phyloP scores from a whole-genome alignment of 192 early-diverging fungal genomes.

The Backusella morwellensis region DNA sequence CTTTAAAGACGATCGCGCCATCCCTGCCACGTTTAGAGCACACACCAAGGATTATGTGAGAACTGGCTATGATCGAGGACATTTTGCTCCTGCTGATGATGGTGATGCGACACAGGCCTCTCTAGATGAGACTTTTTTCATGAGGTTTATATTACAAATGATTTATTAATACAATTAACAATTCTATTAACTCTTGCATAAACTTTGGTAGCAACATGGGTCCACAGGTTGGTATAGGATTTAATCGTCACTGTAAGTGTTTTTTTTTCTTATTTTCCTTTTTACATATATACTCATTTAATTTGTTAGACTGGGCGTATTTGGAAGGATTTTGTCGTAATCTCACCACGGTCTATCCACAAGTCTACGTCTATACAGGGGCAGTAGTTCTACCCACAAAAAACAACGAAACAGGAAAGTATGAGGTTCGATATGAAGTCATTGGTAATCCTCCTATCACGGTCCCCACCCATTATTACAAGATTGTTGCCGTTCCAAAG shows the following conservation, averaged over 20 bases:
- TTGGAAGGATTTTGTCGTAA: conserved; percentile 48
- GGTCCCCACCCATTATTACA: conserved; percentile 68
- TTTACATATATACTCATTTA: neutral
- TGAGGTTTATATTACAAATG: neutral
- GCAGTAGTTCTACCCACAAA: conserved; percentile 49
- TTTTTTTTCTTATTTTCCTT: no score
- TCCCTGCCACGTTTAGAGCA: conserved; percentile 45
- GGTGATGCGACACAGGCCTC: conserved; percentile 44
- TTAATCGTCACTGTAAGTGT: conserved; percentile 50
- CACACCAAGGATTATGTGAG: conserved; percentile 44
- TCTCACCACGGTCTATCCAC: conserved; percentile 42
- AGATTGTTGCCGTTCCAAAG: conserved; percentile 28
- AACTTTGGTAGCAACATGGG: conserved; percentile 13
- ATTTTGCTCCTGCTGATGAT: conserved; percentile 58
- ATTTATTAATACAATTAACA: no score
- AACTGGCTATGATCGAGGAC: conserved; percentile 58
- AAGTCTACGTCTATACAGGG: conserved; percentile 56
- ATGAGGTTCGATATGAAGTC: conserved; percentile 6
- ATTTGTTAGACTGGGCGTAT: conserved; percentile 47
- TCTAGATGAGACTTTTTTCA: conserved; percentile 51
- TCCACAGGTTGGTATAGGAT: conserved; percentile 37
- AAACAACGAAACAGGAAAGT: neutral
- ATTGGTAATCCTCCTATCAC: conserved; percentile 39
- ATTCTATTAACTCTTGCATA: no score
- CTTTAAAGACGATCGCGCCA: conserved; percentile 47